phyloP scores from a whole-genome alignment of 768 basidiomycete species.

The Rhizopogon vinicolor region DNA sequence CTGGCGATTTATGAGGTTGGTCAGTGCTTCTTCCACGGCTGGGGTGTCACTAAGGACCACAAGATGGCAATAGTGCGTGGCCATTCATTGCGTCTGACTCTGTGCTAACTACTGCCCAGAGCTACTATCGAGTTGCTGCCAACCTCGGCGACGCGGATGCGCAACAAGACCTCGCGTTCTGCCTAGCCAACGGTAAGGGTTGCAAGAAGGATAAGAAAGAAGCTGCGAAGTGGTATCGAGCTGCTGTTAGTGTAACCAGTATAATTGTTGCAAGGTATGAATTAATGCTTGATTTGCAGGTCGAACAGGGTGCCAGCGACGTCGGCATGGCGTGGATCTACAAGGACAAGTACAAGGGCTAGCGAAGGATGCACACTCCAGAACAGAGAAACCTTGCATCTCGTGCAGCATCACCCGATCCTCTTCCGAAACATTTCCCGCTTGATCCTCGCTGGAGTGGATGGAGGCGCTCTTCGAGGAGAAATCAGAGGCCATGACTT shows the following conservation, averaged over 20 bases:
- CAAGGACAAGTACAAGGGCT: constrained; percentile 67
- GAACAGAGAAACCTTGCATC: background rate
- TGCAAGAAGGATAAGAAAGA: constrained; percentile 86
- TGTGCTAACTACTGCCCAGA: constrained; percentile 34
- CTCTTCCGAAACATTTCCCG: constrained; percentile 6
- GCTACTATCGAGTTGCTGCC: constrained; percentile 82
- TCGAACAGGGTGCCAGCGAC: constrained; percentile 71
- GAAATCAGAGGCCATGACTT: background rate
- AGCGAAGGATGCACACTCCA: background rate
- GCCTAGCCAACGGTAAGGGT: constrained; percentile 81
- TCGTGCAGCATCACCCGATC: background rate
- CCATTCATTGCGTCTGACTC: background rate
- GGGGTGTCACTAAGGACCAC: constrained; percentile 84
- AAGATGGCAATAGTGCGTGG: constrained; percentile 80
- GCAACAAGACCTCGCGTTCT: constrained; percentile 82
- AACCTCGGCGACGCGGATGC: constrained; percentile 83
- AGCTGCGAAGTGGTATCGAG: constrained; percentile 87
- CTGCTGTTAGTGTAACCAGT: constrained; percentile 50
- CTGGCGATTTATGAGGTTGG: constrained; percentile 91
- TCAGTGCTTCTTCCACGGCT: constrained; percentile 89
- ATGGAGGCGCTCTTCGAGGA: background rate
- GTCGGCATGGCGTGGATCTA: constrained; percentile 89
- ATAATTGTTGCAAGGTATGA: background rate
- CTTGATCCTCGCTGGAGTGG: constrained; percentile 6
- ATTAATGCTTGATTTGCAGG: constrained; percentile 27